Percentiles rank a stretch among this genome's conserved stretches.
phyloP scores from a whole-genome alignment of 2,329 filamentous ascomycete species.

The Hypoxylon sp. region DNA sequence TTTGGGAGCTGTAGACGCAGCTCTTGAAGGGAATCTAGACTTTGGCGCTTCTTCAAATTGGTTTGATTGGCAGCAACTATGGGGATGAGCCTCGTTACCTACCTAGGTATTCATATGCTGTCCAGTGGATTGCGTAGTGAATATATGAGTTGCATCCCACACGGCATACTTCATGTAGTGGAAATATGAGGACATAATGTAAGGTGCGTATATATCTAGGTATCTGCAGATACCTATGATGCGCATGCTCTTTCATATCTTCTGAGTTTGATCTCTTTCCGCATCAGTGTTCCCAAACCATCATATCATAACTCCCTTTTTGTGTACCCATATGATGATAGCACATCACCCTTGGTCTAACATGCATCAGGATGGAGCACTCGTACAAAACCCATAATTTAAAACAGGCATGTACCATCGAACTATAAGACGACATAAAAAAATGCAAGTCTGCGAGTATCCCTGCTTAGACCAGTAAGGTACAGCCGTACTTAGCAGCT shows the following conservation, averaged over 20 bases:
- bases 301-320: background rate
- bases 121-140: background rate
- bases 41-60: slow-evolving; percentile 68
- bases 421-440: background rate
- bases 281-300: background rate
- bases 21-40: slow-evolving; percentile 68
- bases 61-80: slow-evolving; percentile 57
- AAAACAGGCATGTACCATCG: background rate
- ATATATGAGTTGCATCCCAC: background rate
- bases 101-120: too few species aligned
- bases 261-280: background rate
- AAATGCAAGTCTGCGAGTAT: background rate
- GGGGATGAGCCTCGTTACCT: slow-evolving; percentile 34
- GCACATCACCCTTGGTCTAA: background rate
- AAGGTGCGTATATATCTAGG: slow-evolving; percentile 8
- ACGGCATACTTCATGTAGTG: background rate
- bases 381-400: slow-evolving; percentile 5
- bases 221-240: background rate
- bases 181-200: background rate
- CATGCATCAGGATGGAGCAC: background rate
- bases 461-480: background rate
- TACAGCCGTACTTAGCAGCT: background rate
- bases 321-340: background rate
- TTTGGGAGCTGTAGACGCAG: slow-evolving; percentile 68
- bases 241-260: background rate